Conservation (phyloP, 768 basidiomycete species). For the Mycena chlorophos region DNA sequence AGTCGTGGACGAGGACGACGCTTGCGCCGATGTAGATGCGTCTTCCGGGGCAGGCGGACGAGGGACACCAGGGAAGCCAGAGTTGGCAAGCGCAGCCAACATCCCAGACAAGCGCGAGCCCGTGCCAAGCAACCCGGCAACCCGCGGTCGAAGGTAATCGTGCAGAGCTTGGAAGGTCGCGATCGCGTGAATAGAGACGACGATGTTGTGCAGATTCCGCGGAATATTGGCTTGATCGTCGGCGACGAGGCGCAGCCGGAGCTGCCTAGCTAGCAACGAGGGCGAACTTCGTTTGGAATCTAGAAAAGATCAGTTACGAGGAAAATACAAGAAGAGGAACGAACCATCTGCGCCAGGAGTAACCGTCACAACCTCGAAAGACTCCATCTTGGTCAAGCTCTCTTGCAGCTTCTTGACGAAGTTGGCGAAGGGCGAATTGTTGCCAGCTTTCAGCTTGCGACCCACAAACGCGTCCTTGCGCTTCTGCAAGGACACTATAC, state of each 20-base stretch:
- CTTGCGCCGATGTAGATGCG: not conserved
- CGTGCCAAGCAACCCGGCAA: constrained; percentile 67
- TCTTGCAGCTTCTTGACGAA: constrained; percentile 97
- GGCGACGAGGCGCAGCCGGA: constrained; percentile 87
- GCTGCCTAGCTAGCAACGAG: constrained; percentile 86
- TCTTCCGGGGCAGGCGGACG: constrained; percentile 36
- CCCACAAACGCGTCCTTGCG: constrained; percentile 78
- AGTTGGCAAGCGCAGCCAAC: constrained; percentile 85
- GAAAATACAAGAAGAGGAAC: constrained; percentile 22
- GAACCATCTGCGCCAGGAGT: constrained; percentile 79
- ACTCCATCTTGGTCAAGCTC: constrained; percentile 91
- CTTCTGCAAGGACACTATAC: constrained; percentile 59
- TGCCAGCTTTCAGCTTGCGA: constrained; percentile 45
- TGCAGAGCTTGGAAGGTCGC: constrained; percentile 97
- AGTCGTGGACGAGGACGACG: constrained; percentile 24
- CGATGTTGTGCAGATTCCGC: constrained; percentile 82
- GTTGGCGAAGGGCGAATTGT: constrained; percentile 64
- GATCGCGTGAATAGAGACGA: constrained; percentile 96
- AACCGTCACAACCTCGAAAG: constrained; percentile 91
- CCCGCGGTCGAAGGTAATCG: constrained; percentile 91
- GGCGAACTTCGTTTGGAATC: constrained; percentile 92
- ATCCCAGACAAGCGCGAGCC: constrained; percentile 78
- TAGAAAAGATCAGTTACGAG: constrained; percentile 26
- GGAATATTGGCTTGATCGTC: constrained; percentile 89
- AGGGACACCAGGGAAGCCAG: constrained; percentile 59